Evolutionary conservation across 441 rosid species (phyloP), one percentile per base, ranked within the genome.

Genomic region (Capsella rubella): DNA sequence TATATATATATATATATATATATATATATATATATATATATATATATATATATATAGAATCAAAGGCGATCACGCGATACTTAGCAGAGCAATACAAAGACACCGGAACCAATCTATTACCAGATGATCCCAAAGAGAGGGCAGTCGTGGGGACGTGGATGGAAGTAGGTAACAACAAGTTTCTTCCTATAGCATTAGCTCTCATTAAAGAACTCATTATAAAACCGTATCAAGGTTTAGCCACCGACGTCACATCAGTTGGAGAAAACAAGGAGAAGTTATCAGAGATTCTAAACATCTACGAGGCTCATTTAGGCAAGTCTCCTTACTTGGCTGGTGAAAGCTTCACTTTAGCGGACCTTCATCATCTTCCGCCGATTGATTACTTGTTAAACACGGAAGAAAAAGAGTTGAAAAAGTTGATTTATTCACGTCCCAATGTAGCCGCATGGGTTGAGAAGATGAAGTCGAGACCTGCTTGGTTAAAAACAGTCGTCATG

Each of bases 141-240:
- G 74, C 66, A 25, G 35, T 25, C 8, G 2, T 70, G 5, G 25
- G 29, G 29, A 70, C 58, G 66, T 70, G 66, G 66, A 70, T 70
- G 74, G 66, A 70, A 28, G 39, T 46, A 21, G 16, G 58, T n/a
- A 57, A 21, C 8, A 58, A 47, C 10, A 46, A 58, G 29, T 70
- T 70, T 58, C 66, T 34, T 58, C 66, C 74, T 21, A 10, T 70
- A 4, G 66, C 66, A 47, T 58, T 12, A n/a, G n/a, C 58, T 14
- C 58, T 69, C 56, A 25, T 58, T 39, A 69, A 0, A 34, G 66
- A 58, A 35, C 57, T 69, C 57, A 4, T 46, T 28, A 4, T 46
- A 7, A 69, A 69, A 46, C 66, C 66, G 21, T 47, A 69, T n/a
- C 74, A 70, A 58, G 56, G 74, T n/a, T 47, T 70, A 47, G 18